Conservation (phyloP, 1,284 basidiomycete species). For the Grifola frondosa region DNA sequence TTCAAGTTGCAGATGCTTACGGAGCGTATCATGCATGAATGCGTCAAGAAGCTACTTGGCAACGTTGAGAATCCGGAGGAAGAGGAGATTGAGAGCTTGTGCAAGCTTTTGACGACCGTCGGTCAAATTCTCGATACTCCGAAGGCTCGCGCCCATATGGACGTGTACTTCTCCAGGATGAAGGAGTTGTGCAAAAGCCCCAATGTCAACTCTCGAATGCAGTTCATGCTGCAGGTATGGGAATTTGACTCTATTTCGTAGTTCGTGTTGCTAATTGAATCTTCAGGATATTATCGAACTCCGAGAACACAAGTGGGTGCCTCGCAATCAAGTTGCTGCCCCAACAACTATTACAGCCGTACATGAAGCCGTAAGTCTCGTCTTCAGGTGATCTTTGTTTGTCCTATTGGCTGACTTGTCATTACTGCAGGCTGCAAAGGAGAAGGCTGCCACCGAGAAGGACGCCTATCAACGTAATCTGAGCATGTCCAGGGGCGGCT, state of each 20-base stretch:
- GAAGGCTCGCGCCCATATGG: constrained; percentile 84
- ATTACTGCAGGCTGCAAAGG: constrained; percentile 58
- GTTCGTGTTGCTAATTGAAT: neutral
- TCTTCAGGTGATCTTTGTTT: too few species aligned
- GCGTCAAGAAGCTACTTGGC: constrained; percentile 90
- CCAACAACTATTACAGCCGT: constrained; percentile 90
- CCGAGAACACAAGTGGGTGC: constrained; percentile 80
- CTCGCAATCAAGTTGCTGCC: constrained; percentile 75
- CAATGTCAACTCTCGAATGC: constrained; percentile 84
- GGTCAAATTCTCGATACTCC: constrained; percentile 78
- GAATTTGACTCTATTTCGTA: neutral
- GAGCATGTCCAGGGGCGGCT: constrained; percentile 77
- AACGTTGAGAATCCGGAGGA: constrained; percentile 96
- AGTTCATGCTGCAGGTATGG: constrained; percentile 89
- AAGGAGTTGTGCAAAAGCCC: constrained; percentile 73
- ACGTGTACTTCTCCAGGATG: constrained; percentile 93
- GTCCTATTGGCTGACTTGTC: constrained; percentile 10
- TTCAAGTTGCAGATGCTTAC: constrained; percentile 82
- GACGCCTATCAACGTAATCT: constrained; percentile 50
- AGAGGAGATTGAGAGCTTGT: constrained; percentile 96
- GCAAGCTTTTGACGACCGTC: constrained; percentile 89
- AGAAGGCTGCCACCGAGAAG: constrained; percentile 68
- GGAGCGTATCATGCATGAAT: constrained; percentile 76
- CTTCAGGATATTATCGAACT: constrained; percentile 77
- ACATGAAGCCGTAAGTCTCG: constrained; percentile 81